Evolutionary conservation across 1,284 basidiomycete genomes (phyloP).

Genomic region (Phylloboletellus chloephorus): DNA sequence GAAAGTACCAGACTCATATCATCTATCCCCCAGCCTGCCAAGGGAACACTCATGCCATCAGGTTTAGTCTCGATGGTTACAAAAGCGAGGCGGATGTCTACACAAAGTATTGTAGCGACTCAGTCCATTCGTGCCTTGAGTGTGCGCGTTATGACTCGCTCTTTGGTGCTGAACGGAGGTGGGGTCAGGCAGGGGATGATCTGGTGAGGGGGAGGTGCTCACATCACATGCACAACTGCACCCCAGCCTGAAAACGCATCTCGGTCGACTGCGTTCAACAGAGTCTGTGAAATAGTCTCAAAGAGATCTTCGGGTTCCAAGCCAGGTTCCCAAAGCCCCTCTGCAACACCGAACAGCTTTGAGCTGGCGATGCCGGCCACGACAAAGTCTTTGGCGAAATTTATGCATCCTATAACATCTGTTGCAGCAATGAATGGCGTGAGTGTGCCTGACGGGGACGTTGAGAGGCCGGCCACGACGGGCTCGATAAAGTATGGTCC

Average conservation of each 20-base stretch:
- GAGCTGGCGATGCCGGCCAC: slow-evolving; percentile 91
- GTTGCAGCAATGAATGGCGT: slow-evolving; percentile 96
- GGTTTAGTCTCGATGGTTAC: background rate
- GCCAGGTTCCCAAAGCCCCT: slow-evolving; percentile 98
- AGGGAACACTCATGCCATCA: no score
- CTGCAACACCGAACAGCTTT: slow-evolving; percentile 96
- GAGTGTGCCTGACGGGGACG: slow-evolving; percentile 65
- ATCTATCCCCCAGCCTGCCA: no score
- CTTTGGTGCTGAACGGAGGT: slow-evolving; percentile 66
- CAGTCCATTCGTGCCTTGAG: slow-evolving; percentile 92
- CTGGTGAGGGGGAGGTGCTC: slow-evolving; percentile 37
- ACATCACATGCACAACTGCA: slow-evolving; percentile 93
- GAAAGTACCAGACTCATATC: no score
- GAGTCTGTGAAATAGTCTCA: slow-evolving; percentile 95
- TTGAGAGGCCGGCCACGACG: slow-evolving; percentile 87
- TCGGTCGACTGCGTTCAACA: slow-evolving; percentile 93
- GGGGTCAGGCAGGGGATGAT: slow-evolving; percentile 13
- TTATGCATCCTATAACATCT: slow-evolving; percentile 95
- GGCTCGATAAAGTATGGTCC: slow-evolving; percentile 98
- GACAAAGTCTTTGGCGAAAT: slow-evolving; percentile 95
- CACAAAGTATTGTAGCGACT: slow-evolving; percentile 21
- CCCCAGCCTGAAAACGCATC: slow-evolving; percentile 99
- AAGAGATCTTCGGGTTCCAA: slow-evolving; percentile 96
- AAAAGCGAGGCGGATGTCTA: slow-evolving; percentile 14
- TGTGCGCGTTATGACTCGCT: slow-evolving; percentile 79